Evolutionary conservation across 1,284 basidiomycete genomes (phyloP).

Genomic region (Tilletia horrida): DNA sequence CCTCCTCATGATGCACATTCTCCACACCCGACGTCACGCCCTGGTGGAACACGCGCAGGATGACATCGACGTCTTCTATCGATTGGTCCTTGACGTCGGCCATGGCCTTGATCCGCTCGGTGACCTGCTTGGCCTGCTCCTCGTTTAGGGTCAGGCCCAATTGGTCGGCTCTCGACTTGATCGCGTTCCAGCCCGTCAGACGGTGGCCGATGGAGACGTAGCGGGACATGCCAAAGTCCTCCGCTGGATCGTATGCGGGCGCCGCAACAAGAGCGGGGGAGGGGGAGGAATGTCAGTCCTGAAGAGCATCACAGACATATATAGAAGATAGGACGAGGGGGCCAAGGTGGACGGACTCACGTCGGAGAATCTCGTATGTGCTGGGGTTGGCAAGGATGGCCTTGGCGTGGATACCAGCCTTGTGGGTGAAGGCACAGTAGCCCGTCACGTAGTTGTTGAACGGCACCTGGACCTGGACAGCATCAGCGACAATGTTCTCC

Average conservation of each 20-base stretch:
- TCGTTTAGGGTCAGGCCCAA: constrained; percentile 81
- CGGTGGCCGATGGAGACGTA: constrained; percentile 99
- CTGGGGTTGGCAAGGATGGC: constrained; percentile 99
- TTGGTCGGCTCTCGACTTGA: constrained; percentile 98
- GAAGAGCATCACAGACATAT: too few relatives aligned
- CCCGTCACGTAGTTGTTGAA: constrained; percentile 88
- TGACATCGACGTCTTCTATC: constrained; percentile 97
- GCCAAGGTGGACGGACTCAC: too few relatives aligned
- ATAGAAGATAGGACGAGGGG: too few relatives aligned
- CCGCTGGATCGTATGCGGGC: constrained; percentile 50
- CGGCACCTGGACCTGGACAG: constrained; percentile 94
- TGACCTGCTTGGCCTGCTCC: constrained; percentile 87
- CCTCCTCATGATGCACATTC: constrained; percentile 24
- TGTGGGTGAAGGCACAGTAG: constrained; percentile 99
- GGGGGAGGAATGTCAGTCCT: too few relatives aligned
- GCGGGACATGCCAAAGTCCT: constrained; percentile 94
- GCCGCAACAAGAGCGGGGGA: too few relatives aligned
- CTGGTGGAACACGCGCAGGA: constrained; percentile 69
- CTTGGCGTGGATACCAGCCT: constrained; percentile 99
- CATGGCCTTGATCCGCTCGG: constrained; percentile 98
- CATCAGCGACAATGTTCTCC: constrained; percentile 97
- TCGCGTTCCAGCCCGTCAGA: constrained; percentile 95
- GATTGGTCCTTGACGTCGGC: constrained; percentile 97
- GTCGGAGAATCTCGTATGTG: constrained; percentile 66
- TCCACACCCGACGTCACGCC: constrained; percentile 35